Evolutionary conservation across 75 land plant genomes (phyloP), one percentile per base, ranked within the genome.

Genomic region (Pinus taeda): DNA sequence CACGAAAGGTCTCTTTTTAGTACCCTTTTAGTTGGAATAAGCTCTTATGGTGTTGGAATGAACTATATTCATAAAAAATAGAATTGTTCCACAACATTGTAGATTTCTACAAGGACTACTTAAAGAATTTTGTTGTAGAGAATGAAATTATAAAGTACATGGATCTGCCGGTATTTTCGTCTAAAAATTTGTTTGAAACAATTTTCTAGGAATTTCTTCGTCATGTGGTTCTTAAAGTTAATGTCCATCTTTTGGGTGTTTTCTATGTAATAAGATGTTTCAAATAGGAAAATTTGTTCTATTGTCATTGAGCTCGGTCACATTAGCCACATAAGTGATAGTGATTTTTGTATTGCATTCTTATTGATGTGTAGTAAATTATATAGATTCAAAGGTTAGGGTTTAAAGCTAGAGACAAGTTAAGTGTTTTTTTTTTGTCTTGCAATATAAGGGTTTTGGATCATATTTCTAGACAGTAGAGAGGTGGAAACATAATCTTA

Each of bases 261-360:
- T 13, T 70, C 30, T 17, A 5, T 17, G 39, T 37, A 30, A 37
- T 98, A 97, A 97, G 88, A 90, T 55, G 95, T 97, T 39, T 88
- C 99, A 8, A 97, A 97, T 74, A 89, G 90, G 71, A 90, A 85
- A 76, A 21, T 79, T 42, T 87, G 87, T 11, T 79, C 90, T 9
- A 37, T 97, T 15, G 93, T 94, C 61, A 85, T 97, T 66, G 93
- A 91, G 56, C 87, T 97, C 11, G 95, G 89, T 22, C 98, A 97
- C 72, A 70, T 97, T 36, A 74, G 74, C 59, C 80, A 80, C 57
- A 94, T 94, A 81, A 76, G 65, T 20, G 53, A 18, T 11, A 64
- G 42, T 21, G 26, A 22, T 13, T 7, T 57, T 9, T 24, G 67
- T 4, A 66, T 17, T 56, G 30, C 57, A 33, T 33, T 33, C 1